These are phyloP conservation scores for Camelina neglecta DNA, from an alignment of 345 rosid species.

Conservation along the genomic window DNA sequence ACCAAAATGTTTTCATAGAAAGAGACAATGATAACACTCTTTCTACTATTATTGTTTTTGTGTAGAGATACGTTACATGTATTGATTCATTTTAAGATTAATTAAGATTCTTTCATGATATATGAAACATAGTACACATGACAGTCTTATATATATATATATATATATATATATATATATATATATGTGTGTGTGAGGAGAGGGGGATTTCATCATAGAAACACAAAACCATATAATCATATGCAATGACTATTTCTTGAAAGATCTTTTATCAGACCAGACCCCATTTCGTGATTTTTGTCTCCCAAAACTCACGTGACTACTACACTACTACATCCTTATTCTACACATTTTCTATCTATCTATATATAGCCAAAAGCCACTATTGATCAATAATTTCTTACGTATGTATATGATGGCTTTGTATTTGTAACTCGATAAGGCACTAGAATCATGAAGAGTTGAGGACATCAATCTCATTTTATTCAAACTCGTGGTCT, in stretches of 20 bases:
- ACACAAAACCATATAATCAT: slow-evolving; percentile 25
- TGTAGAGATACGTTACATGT: not conserved
- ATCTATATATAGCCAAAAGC: not conserved
- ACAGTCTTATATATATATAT: not conserved
- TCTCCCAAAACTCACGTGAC: slow-evolving; percentile 35
- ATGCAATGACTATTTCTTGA: slow-evolving; percentile 17
- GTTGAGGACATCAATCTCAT: too few species aligned
- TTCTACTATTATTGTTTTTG: slow-evolving; percentile 21
- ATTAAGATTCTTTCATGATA: slow-evolving; percentile 28
- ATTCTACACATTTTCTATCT: not conserved
- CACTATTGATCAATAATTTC: not conserved
- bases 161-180: too few species aligned
- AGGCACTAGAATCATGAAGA: too few species aligned
- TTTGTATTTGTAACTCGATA: not conserved
- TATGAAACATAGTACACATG: slow-evolving; percentile 39
- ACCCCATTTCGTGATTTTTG: slow-evolving; percentile 32
- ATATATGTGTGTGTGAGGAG: too few species aligned
- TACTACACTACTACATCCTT: not conserved
- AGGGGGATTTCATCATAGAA: slow-evolving; percentile 30
- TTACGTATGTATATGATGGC: too few species aligned
- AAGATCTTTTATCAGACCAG: not conserved
- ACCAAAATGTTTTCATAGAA: slow-evolving; percentile 27
- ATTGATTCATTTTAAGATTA: slow-evolving; percentile 29
- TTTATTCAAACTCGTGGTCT: too few species aligned
- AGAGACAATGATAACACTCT: slow-evolving; percentile 24